Conservation (phyloP, 2,329 filamentous ascomycete species). For the Fusarium equiseti region DNA sequence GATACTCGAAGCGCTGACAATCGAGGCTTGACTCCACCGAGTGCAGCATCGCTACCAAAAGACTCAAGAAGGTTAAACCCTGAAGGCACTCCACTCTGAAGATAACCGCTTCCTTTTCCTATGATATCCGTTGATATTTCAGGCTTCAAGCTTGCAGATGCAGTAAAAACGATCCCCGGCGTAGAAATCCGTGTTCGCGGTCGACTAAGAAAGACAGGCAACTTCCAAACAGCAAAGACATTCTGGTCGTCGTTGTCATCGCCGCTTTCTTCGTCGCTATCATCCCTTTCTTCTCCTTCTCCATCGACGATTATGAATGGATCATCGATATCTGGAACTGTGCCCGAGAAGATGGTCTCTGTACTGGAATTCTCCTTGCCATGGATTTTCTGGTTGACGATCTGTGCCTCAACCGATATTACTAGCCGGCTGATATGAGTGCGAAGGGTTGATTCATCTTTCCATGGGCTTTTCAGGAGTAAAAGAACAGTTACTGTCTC, state of each 20-base stretch:
- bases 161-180: constrained; percentile 74
- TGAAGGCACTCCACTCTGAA: constrained; percentile 75
- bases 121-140: constrained; percentile 50
- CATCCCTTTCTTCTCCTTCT: constrained; percentile 46
- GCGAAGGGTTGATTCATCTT: constrained; percentile 67
- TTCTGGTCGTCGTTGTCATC: constrained; percentile 49
- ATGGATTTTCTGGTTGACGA: constrained; percentile 67
- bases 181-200: constrained; percentile 74
- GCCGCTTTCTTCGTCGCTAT: constrained; percentile 50
- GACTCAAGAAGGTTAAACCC: constrained; percentile 83
- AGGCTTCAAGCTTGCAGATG: constrained; percentile 70
- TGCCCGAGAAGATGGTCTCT: constrained; percentile 71
- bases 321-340: constrained; percentile 62
- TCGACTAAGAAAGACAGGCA: constrained; percentile 67
- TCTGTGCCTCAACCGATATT: constrained; percentile 75
- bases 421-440: constrained; percentile 72
- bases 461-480: constrained; percentile 73
- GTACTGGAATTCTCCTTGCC: constrained; percentile 62
- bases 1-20: constrained; percentile 81
- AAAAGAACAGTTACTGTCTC: constrained; percentile 78
- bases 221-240: constrained; percentile 70
- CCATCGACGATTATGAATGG: constrained; percentile 64
- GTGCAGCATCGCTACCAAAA: constrained; percentile 73
- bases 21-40: constrained; percentile 72
- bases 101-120: constrained; percentile 67